Percentiles rank a stretch among this genome's conserved stretches.
These are phyloP conservation scores for Xanthoparmelia taractica DNA, from an alignment of 495 filamentous ascomycete genomes.

Conservation along the genomic window DNA sequence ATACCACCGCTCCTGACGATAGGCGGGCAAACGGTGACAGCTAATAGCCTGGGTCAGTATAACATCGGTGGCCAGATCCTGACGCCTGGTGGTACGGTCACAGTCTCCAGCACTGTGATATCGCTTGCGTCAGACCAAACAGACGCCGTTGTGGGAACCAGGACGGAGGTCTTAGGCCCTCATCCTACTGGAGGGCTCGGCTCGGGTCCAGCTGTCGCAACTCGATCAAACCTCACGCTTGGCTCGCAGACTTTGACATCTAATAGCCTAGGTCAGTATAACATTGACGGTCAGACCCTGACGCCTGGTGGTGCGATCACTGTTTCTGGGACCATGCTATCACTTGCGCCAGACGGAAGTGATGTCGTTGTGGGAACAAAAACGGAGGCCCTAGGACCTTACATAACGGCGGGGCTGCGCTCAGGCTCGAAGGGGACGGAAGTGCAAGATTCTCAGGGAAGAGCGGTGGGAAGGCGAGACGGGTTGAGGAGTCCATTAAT, in stretches of 20 bases:
- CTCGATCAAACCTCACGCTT: constrained; percentile 4
- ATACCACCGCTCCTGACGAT: constrained; percentile 10
- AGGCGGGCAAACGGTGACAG: constrained; percentile 2
- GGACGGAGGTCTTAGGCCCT: neutral
- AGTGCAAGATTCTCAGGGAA: neutral
- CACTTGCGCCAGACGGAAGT: constrained; percentile 8
- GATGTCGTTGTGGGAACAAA: constrained; percentile 13
- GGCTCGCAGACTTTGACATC: constrained; percentile 9
- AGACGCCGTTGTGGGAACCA: constrained; percentile 8
- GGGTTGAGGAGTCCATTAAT: neutral
- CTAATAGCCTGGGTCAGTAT: constrained; percentile 8
- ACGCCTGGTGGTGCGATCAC: constrained; percentile 12
- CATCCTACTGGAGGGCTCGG: neutral
- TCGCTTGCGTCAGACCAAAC: constrained; percentile 7
- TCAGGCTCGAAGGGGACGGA: neutral
- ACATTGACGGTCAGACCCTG: constrained; percentile 13
- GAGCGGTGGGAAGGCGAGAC: neutral
- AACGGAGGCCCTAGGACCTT: constrained; percentile 2
- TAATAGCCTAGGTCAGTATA: constrained; percentile 4
- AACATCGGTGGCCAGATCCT: constrained; percentile 11
- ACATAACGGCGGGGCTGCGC: neutral
- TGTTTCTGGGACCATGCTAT: constrained; percentile 7
- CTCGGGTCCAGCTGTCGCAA: neutral
- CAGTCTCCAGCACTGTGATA: constrained; percentile 6
- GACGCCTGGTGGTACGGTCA: constrained; percentile 12